Evolutionary conservation across 75 land plant genomes (phyloP), one percentile per base, ranked within the genome.

Genomic region (Isoetes taiwanensis): DNA sequence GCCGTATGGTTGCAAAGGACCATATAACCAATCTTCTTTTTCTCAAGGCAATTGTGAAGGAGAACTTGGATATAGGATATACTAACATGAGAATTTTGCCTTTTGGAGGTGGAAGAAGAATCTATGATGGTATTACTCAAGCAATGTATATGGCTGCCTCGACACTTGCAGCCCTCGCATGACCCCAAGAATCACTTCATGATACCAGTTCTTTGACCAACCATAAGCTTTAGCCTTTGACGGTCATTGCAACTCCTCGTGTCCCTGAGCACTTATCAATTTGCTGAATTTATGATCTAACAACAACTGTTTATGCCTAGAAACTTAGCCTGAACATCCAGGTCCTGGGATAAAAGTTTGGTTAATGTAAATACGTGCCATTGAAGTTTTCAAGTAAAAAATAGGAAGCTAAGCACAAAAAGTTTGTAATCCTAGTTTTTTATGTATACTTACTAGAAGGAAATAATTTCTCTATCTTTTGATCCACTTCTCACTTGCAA

Each of bases 21-120:
- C 59, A 81, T 56, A 27, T 91, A 25, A 67, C 80, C 1, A 70
- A 72, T 35, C 67, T 91, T n/a, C 80, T 80, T 32, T 86, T 73
- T 59, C 58, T 91, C 35, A 66, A 55, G 42, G 82, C 89, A 39
- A 63, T 87, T 32, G 78, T 91, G 61, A 93, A 91, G 61, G 97
- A 91, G 64, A 37, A 28, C 30, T 63, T 63, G 26, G 68, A 75
- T 34, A 81, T 84, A 58, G 58, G 63, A 1, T 25, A 55, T 43
- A 87, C 83, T 54, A 20, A 84, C 62, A 34, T 76, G 63, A 80
- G 65, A 61, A 74, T 84, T 12, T 72, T 87, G 83, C 78, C 89
- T 8, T 91, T 91, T 62, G 98, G 98, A 9, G 78, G 66, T 2
- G 98, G 98, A 20, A 91, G 79, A 73, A 65, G 97, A 54, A 69